Base-by-base conservation (phyloP, 2,329 filamentous ascomycete species). In the Apiospora saccharicola region DNA sequence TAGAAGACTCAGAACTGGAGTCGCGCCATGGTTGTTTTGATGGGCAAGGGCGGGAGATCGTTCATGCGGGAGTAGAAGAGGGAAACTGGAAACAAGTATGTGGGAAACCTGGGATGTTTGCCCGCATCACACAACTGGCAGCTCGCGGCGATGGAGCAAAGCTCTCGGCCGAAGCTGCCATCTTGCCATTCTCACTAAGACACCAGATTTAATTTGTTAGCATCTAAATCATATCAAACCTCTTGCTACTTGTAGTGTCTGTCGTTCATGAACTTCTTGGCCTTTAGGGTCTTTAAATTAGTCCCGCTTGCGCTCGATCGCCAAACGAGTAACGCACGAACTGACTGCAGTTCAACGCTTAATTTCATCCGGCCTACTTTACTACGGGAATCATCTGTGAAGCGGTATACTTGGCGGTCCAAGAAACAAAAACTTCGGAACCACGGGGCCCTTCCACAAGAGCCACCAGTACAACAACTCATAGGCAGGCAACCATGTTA, bases 161-260 rank as follows among this genome's bases (percentile, higher is more conserved):
- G 19, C 30, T 51, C 41, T 64, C 64, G 53, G 26, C 30, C 34
- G n/a, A 14, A 34, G 43, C 24, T 53, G 44, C 46, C 43, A 24
- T 47, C 44, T 43, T 16, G 67, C 41, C 37, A 24, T 49, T 49
- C 34, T 69, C 37, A 37, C 22, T n/a, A 53, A 70, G 47, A 71
- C 41, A 46, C 22, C 57, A 26, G 67, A 70, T 72, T 72, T 72
- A 72, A 72, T 72, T 72, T 72, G 71, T 72, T 70, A 72, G 53
- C 68, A 70, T 70, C 68, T 70, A 70, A 72, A 70, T 49, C 71
- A 70, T 53, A 64, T 64, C 57, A 14, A 64, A 64, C 57, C 57
- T 64, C 34, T 22, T 64, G n/a, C 34, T 5, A 6, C 7, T 34
- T 64, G 57, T 10, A 24, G 13, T 34, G 34, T 41, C 10, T 41